Evolutionary conservation across 805 yeast genomes (phyloP), one percentile per base, ranked within the genome.

Genomic region (Myxozyma neotropica): DNA sequence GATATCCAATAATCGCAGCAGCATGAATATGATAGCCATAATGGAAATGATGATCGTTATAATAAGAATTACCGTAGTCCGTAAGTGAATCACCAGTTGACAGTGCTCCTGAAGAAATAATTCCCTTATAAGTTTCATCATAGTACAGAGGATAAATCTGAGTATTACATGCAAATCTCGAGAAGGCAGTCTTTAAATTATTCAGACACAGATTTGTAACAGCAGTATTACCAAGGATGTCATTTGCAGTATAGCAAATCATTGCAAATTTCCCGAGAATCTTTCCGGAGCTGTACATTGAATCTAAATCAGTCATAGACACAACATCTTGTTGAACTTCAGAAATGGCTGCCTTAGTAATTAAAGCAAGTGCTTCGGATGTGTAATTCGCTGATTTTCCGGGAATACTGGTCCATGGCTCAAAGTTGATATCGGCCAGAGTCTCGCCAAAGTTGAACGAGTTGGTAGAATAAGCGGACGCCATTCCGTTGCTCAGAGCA

Each of bases 241-340:
- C 84, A 55, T 87, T 84, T 39, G 86, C 83, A 10, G 85, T 89
- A 63, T 87, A 87, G 13, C 90, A 78, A 53, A 94, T 81, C 79
- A 88, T 87, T 0, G 98, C 97, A 74, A 88, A 94, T 74, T 92
- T 94, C 66, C 91, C 96, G 51, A 92, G 76, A 27, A 84, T 80
- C 72, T 94, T 93, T 12, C 98, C 99, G 1, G 96, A 81, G 21
- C 89, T 84, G 74, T 93, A 93, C 88, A 92, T 92, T 0, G 97
- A 89, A 63, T 89, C 89, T 10, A 86, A 76, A 68, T 87, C 76
- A n/a, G 87, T 80, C 72, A 80, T 81, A 17, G 78, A 80, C 3
- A 74, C 74, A 36, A 87, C 79, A 62, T 86, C 88, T 53, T 77
- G 82, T 29, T 78, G 68, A 8, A 81, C 72, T 66, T 88, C 94